phyloP scores from a whole-genome alignment of 768 basidiomycete species.

The Mrakia blollopis region DNA sequence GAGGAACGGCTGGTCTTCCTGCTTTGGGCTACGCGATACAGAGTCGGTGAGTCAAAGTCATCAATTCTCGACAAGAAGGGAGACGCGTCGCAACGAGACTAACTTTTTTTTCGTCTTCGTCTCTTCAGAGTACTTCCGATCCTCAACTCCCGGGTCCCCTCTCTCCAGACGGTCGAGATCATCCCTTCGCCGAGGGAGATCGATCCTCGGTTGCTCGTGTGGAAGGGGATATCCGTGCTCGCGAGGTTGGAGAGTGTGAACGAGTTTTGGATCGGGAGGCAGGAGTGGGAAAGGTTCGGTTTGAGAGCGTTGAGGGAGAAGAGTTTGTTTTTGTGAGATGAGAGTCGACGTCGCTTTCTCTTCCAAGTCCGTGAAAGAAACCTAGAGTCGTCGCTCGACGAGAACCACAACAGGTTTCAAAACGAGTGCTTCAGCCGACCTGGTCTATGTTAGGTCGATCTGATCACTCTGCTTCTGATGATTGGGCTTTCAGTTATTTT shows the following conservation, averaged over 20 bases:
- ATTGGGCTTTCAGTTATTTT: too few relatives aligned
- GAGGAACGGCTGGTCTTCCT: constrained; percentile 66
- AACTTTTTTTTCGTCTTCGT: not conserved
- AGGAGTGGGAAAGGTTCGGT: constrained; percentile 61
- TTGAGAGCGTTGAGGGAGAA: constrained; percentile 46
- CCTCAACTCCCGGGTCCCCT: constrained; percentile 54
- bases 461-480: too few relatives aligned
- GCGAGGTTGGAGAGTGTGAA: constrained; percentile 84
- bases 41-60: constrained; percentile 9
- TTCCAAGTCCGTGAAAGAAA: too few relatives aligned
- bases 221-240: constrained; percentile 91
- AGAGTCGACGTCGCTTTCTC: too few relatives aligned
- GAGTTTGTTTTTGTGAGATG: constrained; percentile 32
- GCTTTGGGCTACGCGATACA: constrained; percentile 31
- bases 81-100: not conserved
- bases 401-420: too few relatives aligned
- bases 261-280: constrained; percentile 80
- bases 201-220: constrained; percentile 80
- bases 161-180: constrained; percentile 60
- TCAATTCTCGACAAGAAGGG: not conserved
- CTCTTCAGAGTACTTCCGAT: constrained; percentile 56
- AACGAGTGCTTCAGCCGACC: too few relatives aligned
- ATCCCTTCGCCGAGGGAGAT: constrained; percentile 92
- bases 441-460: too few relatives aligned
- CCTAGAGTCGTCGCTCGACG: too few relatives aligned